phyloP scores from a whole-genome alignment of 495 filamentous ascomycete species.

The Apodospora peruviana region DNA sequence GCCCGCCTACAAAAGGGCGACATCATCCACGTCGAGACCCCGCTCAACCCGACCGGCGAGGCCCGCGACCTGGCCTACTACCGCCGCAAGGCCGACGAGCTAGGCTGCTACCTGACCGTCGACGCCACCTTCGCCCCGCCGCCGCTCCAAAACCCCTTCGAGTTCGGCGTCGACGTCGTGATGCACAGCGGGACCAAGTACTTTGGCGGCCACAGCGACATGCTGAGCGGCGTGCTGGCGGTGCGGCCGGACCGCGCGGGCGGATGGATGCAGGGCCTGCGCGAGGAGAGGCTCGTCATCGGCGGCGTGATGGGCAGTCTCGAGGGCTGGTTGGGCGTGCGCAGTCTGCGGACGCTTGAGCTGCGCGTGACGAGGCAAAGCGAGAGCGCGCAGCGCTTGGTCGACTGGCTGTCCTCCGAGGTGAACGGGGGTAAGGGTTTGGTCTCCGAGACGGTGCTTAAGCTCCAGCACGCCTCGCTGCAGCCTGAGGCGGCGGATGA shows the following conservation, averaged over 20 bases:
- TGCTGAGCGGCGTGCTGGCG: conserved; percentile 79
- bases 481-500: conserved; percentile 56
- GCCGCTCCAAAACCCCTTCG: conserved; percentile 78
- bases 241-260: conserved; percentile 38
- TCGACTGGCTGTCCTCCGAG: conserved; percentile 53
- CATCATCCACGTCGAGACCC: conserved; percentile 86
- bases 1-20: conserved; percentile 61
- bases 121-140: conserved; percentile 95
- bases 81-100: conserved; percentile 63
- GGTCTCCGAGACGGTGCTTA: conserved; percentile 48
- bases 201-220: conserved; percentile 86
- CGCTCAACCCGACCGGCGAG: conserved; percentile 81
- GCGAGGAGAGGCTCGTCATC: conserved; percentile 62
- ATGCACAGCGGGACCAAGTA: conserved; percentile 96
- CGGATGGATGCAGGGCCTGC: conserved; percentile 54
- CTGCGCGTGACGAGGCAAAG: conserved; percentile 73
- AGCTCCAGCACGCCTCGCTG: conserved; percentile 70
- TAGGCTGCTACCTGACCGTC: conserved; percentile 72
- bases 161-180: conserved; percentile 70
- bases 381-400: conserved; percentile 59
- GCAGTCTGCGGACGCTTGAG: conserved; percentile 81
- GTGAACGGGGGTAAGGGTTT: conserved; percentile 34
- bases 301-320: conserved; percentile 85
- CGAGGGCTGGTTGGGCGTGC: conserved; percentile 86
- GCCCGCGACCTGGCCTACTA: conserved; percentile 65